Base-by-base conservation (phyloP, 495 filamentous ascomycete species). In the Tirmania nivea region DNA sequence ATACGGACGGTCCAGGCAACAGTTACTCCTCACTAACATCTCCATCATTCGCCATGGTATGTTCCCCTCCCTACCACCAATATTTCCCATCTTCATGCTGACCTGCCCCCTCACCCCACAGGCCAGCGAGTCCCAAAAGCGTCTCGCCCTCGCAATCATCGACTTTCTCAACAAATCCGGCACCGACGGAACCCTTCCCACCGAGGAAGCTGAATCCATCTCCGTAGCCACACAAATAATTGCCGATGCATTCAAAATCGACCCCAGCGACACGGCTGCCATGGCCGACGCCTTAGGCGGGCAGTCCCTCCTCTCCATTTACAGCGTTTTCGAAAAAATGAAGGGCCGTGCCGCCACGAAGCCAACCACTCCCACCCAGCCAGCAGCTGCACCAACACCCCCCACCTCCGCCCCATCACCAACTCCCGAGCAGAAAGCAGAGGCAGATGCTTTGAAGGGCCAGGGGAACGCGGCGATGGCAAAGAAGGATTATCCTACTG, bases 201-300 rank as follows among this genome's bases (percentile, higher is more conserved):
- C 79, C 59, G 92, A 96, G 50, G 90, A 97, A 65, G 73, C 78
- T 55, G 90, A 96, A 65, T 83, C 78, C 51, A 83, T 97, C 64
- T 89, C 96, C 59, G 80, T 96, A 35, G 90, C 90, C 54, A 74
- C 79, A 63, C 83, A 84, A 67, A 95, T 87, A 71, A 97, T 97
- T 68, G 77, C 80, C 52, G 89, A 95, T 63, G 80, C 80, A 63
- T 97, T 95, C 77, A 83, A 86, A 65, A 83, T 97, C 56, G 86
- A 96, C 72, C 80, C 86, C 16, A 68, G 74, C 56, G 79, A 94
- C 69, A 69, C 75, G 58, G 70, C 78, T 54, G 81, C 86, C 58
- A 71, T 88, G 53, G 71, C 77, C 56, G 77, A 81, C 59, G 87
- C 88, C 57, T 66, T 90, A 58, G 87, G 83, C 63, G 72, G 76